Conservation (phyloP, 2,329 filamentous ascomycete species). For the Diplodia sapinea region DNA sequence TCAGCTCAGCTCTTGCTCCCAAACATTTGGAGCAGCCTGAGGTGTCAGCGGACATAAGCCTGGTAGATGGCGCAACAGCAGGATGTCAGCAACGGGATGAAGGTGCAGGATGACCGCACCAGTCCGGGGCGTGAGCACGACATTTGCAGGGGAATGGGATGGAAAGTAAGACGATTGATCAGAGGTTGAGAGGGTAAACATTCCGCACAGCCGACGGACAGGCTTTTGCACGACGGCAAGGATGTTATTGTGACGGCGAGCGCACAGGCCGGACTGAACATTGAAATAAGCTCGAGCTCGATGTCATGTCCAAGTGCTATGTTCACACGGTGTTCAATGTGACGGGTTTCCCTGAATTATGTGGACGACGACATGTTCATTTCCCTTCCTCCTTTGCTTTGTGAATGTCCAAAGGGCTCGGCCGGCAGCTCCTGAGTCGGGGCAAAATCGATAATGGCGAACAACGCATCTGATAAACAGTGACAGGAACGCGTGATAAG, state of each 20-base stretch:
- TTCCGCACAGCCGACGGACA: neutral
- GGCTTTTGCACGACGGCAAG: neutral
- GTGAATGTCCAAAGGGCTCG: neutral
- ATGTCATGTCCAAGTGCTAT: slow-evolving; percentile 9
- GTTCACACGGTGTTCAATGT: slow-evolving; percentile 12
- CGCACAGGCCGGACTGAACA: neutral
- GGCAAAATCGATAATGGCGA: neutral
- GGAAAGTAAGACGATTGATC: neutral
- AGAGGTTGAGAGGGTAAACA: neutral
- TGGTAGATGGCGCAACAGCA: slow-evolving; percentile 6
- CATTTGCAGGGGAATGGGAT: neutral
- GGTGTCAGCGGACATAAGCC: neutral
- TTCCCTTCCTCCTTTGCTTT: slow-evolving; percentile 16
- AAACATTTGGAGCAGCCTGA: neutral
- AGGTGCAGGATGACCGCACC: neutral
- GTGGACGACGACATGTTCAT: slow-evolving; percentile 5
- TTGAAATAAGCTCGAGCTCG: slow-evolving; percentile 14
- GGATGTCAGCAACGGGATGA: slow-evolving; percentile 10
- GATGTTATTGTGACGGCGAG: neutral
- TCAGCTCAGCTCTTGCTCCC: neutral
- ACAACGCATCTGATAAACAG: slow-evolving; percentile 11
- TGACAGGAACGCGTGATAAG: slow-evolving; percentile 23
- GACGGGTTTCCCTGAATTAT: neutral
- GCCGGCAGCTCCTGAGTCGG: slow-evolving; percentile 4
- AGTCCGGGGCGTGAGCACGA: slow-evolving; percentile 3